Percentiles rank a stretch among this genome's conserved stretches.
phyloP scores from a whole-genome alignment of 1,284 basidiomycete species.

The Xerocomus amazonicus region DNA sequence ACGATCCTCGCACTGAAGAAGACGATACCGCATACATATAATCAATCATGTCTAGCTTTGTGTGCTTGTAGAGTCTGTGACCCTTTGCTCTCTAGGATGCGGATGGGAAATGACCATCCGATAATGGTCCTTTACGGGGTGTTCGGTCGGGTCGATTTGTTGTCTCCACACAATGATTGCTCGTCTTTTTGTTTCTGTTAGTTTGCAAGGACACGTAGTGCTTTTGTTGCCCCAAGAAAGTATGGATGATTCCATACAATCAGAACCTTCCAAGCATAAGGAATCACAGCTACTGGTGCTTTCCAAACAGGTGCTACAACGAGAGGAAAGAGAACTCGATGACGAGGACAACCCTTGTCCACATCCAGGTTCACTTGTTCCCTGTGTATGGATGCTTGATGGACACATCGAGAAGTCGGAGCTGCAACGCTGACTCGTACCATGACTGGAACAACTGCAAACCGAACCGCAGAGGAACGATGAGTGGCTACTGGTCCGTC shows the following conservation, averaged over 20 bases:
- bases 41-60: conserved; percentile 7
- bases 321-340: conserved; percentile 14
- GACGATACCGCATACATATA: conserved; percentile 11
- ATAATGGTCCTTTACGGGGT: conserved; percentile 28
- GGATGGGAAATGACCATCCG: conserved; percentile 15
- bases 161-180: conserved; percentile 22
- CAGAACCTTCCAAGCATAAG: conserved; percentile 2
- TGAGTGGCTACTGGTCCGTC: background rate
- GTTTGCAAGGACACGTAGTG: background rate
- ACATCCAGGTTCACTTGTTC: background rate
- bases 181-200: conserved; percentile 13
- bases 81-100: background rate
- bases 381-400: conserved; percentile 8
- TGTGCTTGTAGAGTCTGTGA: conserved; percentile 5
- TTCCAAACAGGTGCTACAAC: conserved; percentile 25
- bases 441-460: conserved; percentile 6
- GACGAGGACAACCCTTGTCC: conserved; percentile 5
- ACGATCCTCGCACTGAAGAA: background rate
- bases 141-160: conserved; percentile 15
- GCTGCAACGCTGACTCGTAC: conserved; percentile 8
- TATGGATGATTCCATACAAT: conserved; percentile 10
- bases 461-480: background rate
- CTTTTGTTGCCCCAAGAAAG: background rate
- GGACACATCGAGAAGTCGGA: conserved; percentile 29
- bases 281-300: conserved; percentile 8